Conservation (phyloP, 305 asterid species). For the Fraxinus latifolia region DNA sequence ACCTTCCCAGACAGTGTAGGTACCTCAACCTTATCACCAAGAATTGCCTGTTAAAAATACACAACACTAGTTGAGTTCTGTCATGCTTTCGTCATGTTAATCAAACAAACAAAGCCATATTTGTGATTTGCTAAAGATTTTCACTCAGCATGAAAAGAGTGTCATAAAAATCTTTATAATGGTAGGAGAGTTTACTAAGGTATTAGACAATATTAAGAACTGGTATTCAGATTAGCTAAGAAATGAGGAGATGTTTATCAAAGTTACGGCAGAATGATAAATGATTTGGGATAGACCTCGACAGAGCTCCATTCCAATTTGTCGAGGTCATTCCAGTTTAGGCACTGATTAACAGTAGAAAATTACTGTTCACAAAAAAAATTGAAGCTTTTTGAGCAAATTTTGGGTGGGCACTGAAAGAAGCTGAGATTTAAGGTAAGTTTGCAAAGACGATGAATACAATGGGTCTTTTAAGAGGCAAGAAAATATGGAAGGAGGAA, state of each 20-base stretch:
- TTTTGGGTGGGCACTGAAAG: neutral
- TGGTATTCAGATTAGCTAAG: neutral
- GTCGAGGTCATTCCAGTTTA: neutral
- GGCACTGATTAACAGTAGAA: neutral
- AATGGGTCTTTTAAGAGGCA: neutral
- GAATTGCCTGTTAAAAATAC: constrained; percentile 65
- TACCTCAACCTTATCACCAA: constrained; percentile 81
- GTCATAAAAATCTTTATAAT: constrained; percentile 1
- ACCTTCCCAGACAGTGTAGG: constrained; percentile 72
- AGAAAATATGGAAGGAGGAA: neutral
- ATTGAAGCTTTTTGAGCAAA: neutral
- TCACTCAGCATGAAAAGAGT: constrained; percentile 10
- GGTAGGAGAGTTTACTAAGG: neutral
- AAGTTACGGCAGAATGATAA: neutral
- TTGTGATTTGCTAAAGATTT: constrained; percentile 8
- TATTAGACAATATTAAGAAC: constrained; percentile 3
- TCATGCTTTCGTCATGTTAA: constrained; percentile 10
- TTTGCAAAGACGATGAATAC: neutral
- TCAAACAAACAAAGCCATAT: constrained; percentile 1
- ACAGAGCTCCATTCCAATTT: neutral
- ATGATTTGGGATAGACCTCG: neutral
- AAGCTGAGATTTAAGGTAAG: neutral
- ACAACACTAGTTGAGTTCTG: constrained; percentile 15
- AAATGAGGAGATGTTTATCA: neutral
- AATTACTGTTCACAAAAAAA: neutral